A percentile compares a stretch with the other conserved stretches of the same genome.
These are phyloP conservation scores for Fonsecaea monophora DNA, from an alignment of 2,329 filamentous ascomycete species.

Conservation along the genomic window DNA sequence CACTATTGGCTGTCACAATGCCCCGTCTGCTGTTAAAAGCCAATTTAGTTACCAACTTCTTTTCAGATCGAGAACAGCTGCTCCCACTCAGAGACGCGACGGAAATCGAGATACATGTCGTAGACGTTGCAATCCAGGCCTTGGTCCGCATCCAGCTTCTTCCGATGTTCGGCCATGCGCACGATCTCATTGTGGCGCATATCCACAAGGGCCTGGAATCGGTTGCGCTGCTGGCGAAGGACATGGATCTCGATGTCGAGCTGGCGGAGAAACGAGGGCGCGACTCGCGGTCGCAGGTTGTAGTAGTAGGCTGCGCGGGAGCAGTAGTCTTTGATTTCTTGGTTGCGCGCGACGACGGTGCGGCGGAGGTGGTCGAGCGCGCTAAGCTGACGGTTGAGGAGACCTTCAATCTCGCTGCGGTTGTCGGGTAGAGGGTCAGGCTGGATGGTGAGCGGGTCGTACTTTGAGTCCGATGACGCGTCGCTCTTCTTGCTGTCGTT, in stretches of 20 bases:
- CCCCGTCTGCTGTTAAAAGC: neutral
- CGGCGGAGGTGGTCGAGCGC: conserved; percentile 20
- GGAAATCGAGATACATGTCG: conserved; percentile 33
- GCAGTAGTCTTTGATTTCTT: conserved; percentile 23
- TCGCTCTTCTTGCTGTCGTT: conserved; percentile 23
- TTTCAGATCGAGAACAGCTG: conserved; percentile 29
- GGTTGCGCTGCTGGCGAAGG: conserved; percentile 27
- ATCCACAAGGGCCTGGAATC: conserved; percentile 25
- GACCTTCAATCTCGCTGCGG: conserved; percentile 23
- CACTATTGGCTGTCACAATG: neutral
- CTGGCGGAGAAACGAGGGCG: conserved; percentile 2
- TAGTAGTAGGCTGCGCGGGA: conserved; percentile 17
- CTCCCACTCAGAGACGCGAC: conserved; percentile 33
- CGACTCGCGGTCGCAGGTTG: conserved; percentile 4
- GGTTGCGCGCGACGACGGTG: conserved; percentile 17
- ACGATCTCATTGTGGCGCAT: conserved; percentile 41
- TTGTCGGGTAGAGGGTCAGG: conserved; percentile 17
- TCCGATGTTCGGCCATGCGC: conserved; percentile 37
- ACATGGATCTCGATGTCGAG: conserved; percentile 19
- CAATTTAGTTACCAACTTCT: no score
- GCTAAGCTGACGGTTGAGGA: conserved; percentile 18
- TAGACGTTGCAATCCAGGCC: conserved; percentile 32
- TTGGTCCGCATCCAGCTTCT: conserved; percentile 30
- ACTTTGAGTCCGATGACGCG: conserved; percentile 5
- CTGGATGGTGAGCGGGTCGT: conserved; percentile 6